phyloP scores from a whole-genome alignment of 1,284 basidiomycete species.

The Malassezia japonica region DNA sequence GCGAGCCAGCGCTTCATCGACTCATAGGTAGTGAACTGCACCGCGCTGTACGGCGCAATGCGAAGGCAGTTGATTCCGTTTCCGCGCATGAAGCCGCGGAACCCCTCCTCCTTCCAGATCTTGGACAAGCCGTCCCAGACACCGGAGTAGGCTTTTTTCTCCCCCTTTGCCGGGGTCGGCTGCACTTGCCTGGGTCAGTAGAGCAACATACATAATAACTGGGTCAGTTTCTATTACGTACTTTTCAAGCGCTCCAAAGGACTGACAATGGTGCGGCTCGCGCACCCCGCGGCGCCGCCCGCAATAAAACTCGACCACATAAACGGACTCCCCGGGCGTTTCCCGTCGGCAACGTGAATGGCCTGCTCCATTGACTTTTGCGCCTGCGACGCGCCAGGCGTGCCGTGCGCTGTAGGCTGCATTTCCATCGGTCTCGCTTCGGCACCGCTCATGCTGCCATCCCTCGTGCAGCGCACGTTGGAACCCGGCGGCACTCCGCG shows the following conservation, averaged over 20 bases:
- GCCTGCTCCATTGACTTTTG: too few species aligned
- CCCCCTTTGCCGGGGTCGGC: slow-evolving; percentile 17
- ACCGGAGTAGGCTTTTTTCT: slow-evolving; percentile 35
- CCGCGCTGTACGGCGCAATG: slow-evolving; percentile 66
- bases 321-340: too few species aligned
- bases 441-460: too few species aligned
- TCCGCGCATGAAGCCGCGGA: slow-evolving; percentile 75
- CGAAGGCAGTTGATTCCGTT: slow-evolving; percentile 82
- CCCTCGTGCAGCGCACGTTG: too few species aligned
- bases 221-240: slow-evolving; percentile 2
- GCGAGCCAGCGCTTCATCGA: slow-evolving; percentile 57
- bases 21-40: slow-evolving; percentile 83
- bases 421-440: too few species aligned
- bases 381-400: too few species aligned
- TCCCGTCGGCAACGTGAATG: too few species aligned
- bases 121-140: slow-evolving; percentile 38
- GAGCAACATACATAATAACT: slow-evolving; percentile 66
- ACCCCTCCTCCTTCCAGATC: slow-evolving; percentile 88
- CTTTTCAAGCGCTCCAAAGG: slow-evolving; percentile 82
- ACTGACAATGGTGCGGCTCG: slow-evolving; percentile 79
- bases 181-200: slow-evolving; percentile 31
- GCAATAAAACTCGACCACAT: slow-evolving; percentile 54
- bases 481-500: too few species aligned
- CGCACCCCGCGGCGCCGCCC: slow-evolving; percentile 56
- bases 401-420: too few species aligned